These are phyloP conservation scores for Xylaria palmicola DNA, from an alignment of 495 filamentous ascomycete genomes.

Conservation along the genomic window DNA sequence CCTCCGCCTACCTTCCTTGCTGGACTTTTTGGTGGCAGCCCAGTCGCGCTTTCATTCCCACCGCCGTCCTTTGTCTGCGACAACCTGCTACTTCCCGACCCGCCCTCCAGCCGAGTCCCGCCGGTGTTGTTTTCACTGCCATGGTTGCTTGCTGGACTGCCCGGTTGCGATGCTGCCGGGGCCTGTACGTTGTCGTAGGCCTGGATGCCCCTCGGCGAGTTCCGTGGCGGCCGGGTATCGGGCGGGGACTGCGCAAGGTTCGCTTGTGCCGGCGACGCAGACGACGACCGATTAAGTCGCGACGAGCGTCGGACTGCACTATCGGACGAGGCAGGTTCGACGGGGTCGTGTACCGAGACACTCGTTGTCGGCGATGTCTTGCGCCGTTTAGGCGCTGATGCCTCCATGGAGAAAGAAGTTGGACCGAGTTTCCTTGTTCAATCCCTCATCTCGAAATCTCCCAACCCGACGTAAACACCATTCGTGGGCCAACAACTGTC, in stretches of 20 bases:
- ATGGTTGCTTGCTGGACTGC: neutral
- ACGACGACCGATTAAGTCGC: constrained; percentile 51
- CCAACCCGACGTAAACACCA: neutral
- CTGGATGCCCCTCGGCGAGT: constrained; percentile 33
- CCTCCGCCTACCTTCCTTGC: constrained; percentile 19
- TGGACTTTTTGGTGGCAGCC: constrained; percentile 16
- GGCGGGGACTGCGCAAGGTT: constrained; percentile 65
- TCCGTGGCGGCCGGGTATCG: constrained; percentile 52
- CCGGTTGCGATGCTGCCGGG: constrained; percentile 21
- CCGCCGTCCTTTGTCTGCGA: neutral
- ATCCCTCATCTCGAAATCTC: neutral
- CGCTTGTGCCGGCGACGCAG: constrained; percentile 64
- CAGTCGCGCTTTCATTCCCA: neutral
- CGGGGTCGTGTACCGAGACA: constrained; percentile 18
- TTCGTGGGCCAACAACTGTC: neutral
- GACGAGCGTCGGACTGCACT: constrained; percentile 16
- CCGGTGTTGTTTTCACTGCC: neutral
- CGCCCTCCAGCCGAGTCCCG: neutral
- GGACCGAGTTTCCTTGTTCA: neutral
- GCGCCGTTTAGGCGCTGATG: constrained; percentile 61
- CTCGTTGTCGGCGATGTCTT: constrained; percentile 52
- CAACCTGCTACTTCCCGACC: neutral
- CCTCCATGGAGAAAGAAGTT: constrained; percentile 42
- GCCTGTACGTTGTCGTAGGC: constrained; percentile 22
- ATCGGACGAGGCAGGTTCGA: constrained; percentile 24